phyloP scores from a whole-genome alignment of 257 asterid species.

The Plantago elongata region DNA sequence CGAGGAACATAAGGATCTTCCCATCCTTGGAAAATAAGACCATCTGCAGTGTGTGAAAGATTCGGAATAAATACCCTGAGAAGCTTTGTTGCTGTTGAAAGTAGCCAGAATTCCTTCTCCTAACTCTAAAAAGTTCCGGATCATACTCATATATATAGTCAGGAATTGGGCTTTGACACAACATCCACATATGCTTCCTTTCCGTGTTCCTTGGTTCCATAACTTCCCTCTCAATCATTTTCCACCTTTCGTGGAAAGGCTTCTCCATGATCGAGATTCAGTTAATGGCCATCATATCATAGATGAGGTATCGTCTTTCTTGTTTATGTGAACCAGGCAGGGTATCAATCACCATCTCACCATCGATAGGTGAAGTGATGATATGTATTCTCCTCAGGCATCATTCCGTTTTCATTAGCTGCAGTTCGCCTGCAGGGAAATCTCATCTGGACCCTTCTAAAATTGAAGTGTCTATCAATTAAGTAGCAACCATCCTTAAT shows the following conservation, averaged over 20 bases:
- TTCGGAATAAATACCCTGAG: slow-evolving; percentile 77
- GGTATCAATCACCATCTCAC: slow-evolving; percentile 91
- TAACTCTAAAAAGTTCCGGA: slow-evolving; percentile 88
- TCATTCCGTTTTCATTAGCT: slow-evolving; percentile 37
- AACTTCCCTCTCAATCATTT: slow-evolving; percentile 87
- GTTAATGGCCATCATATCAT: slow-evolving; percentile 90
- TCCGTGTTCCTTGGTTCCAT: slow-evolving; percentile 78
- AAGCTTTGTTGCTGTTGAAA: slow-evolving; percentile 76
- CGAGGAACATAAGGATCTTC: slow-evolving; percentile 97
- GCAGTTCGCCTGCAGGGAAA: slow-evolving; percentile 40
- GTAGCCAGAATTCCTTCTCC: slow-evolving; percentile 95
- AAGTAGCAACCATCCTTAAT: slow-evolving; percentile 90
- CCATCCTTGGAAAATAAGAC: slow-evolving; percentile 99
- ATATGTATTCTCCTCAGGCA: slow-evolving; percentile 28
- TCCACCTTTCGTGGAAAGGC: slow-evolving; percentile 91
- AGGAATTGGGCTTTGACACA: slow-evolving; percentile 51
- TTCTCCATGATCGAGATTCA: slow-evolving; percentile 65
- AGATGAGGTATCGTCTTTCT: slow-evolving; percentile 85
- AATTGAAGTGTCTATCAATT: slow-evolving; percentile 73
- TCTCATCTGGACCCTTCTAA: slow-evolving; percentile 93
- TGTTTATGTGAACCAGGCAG: slow-evolving; percentile 30
- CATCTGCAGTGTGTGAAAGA: slow-evolving; percentile 96
- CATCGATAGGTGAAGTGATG: slow-evolving; percentile 93
- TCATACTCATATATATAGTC: slow-evolving; percentile 79
- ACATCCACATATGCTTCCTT: slow-evolving; percentile 67